A percentile compares a stretch with the other conserved stretches of the same genome.
Conservation (phyloP, 768 basidiomycete species). For the Lactarius quietus region DNA sequence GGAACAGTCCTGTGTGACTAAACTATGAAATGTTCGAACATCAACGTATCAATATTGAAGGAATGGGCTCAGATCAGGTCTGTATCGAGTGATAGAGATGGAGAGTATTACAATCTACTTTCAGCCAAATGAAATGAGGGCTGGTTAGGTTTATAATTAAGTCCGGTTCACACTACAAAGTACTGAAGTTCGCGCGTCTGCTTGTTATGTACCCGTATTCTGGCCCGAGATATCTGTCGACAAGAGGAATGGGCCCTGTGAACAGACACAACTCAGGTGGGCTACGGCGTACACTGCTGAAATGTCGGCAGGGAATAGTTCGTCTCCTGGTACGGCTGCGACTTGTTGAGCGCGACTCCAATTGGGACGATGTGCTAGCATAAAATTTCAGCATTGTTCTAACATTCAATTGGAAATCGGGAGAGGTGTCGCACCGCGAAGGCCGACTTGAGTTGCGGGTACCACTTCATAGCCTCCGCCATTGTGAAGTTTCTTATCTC, state of each 20-base stretch:
- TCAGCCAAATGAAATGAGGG: too few relatives aligned
- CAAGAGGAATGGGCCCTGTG: not conserved
- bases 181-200: not conserved
- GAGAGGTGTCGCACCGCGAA: conserved; percentile 41
- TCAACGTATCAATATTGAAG: too few relatives aligned
- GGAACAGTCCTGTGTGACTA: too few relatives aligned
- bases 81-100: too few relatives aligned
- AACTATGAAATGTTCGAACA: too few relatives aligned
- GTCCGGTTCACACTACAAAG: not conserved
- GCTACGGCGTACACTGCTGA: conserved; percentile 41
- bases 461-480: conserved; percentile 53
- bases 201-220: not conserved
- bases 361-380: conserved; percentile 47
- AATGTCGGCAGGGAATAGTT: conserved; percentile 44
- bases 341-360: conserved; percentile 47
- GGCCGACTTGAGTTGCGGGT: conserved; percentile 41
- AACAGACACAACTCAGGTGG: not conserved
- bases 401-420: not conserved
- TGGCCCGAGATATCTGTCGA: not conserved
- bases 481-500: conserved; percentile 62
- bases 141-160: not conserved
- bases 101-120: too few relatives aligned
- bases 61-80: too few relatives aligned
- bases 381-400: not conserved
- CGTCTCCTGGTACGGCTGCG: conserved; percentile 50